These are phyloP conservation scores for Vinca major DNA, from an alignment of 305 asterid genomes.

Conservation along the genomic window DNA sequence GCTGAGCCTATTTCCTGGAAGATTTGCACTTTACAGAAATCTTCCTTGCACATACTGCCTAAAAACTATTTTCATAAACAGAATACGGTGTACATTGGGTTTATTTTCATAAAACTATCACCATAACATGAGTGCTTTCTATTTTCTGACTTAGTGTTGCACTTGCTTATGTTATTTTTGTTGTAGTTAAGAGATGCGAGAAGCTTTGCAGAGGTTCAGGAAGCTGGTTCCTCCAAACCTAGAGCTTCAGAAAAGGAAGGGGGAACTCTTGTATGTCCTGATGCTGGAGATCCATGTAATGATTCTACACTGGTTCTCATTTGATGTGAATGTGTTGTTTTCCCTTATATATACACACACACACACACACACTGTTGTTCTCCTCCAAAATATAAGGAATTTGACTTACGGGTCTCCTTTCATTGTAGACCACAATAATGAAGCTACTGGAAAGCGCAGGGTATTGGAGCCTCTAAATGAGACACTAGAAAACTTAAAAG, in stretches of 20 bases:
- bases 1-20: not conserved
- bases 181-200: conserved; percentile 34
- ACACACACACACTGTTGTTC: no score
- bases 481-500: conserved; percentile 21
- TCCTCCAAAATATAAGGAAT: not conserved
- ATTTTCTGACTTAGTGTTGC: conserved; percentile 13
- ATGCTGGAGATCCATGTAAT: conserved; percentile 35
- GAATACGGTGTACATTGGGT: not conserved
- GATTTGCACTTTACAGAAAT: not conserved
- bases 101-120: not conserved
- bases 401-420: conserved; percentile 1
- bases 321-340: conserved; percentile 5
- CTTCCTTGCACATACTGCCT: not conserved
- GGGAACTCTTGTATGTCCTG: conserved; percentile 16
- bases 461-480: conserved; percentile 28
- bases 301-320: conserved; percentile 3
- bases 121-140: not conserved
- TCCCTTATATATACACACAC: not conserved
- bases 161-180: conserved; percentile 14
- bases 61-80: not conserved
- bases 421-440: conserved; percentile 31
- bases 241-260: conserved; percentile 29
- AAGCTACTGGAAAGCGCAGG: conserved; percentile 29
- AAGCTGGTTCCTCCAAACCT: conserved; percentile 23
- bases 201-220: conserved; percentile 30